Evolutionary conservation across 805 yeast genomes (phyloP).

Genomic region (Lipomyces japonicus): DNA sequence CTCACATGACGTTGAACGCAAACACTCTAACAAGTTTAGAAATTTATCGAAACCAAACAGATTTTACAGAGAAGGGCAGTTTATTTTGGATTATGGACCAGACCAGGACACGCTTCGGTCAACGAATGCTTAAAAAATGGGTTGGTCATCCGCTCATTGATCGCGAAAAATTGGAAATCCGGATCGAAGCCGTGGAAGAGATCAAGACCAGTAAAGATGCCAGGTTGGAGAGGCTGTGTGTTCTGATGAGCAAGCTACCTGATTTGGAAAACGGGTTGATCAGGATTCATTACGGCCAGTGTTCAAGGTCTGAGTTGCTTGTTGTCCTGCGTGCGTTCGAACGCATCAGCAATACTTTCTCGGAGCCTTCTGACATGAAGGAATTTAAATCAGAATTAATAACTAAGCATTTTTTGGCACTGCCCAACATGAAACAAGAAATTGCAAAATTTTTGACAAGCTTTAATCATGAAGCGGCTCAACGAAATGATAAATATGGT

Average conservation of each 20-base stretch:
- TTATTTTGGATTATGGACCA: conserved; percentile 76
- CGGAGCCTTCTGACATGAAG: conserved; percentile 34
- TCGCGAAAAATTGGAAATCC: conserved; percentile 50
- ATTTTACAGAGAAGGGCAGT: conserved; percentile 58
- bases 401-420: conserved; percentile 38
- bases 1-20: conserved; percentile 55
- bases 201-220: conserved; percentile 31
- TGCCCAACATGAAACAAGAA: conserved; percentile 39
- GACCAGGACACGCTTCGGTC: conserved; percentile 75
- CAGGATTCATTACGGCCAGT: conserved; percentile 54
- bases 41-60: conserved; percentile 64
- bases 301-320: conserved; percentile 59
- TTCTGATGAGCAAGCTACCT: conserved; percentile 40
- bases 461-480: conserved; percentile 32
- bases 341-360: conserved; percentile 32
- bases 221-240: conserved; percentile 33
- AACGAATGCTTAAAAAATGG: conserved; percentile 67
- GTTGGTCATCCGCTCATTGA: conserved; percentile 64
- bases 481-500: conserved; percentile 27
- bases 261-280: conserved; percentile 60
- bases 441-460: conserved; percentile 32
- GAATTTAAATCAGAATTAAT: conserved; percentile 42
- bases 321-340: conserved; percentile 48
- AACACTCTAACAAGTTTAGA: conserved; percentile 70
- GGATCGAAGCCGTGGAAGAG: conserved; percentile 60